Evolutionary conservation across 352 stramenopile genomes (phyloP), one percentile per base, ranked within the genome.

Genomic region (Peronosclerospora sorghi): DNA sequence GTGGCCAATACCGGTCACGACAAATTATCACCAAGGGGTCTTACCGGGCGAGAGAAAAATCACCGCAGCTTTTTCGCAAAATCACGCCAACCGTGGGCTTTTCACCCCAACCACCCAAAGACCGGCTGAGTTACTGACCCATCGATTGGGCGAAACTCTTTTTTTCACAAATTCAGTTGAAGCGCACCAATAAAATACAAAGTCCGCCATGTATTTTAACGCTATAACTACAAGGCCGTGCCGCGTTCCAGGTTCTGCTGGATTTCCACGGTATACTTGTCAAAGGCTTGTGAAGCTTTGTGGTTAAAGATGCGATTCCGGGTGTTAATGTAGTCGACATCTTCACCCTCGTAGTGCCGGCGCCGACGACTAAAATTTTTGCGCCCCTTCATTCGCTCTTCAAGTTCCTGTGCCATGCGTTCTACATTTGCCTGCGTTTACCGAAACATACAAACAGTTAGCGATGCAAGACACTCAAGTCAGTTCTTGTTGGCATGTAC

Each of bases 251-350:
- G 75, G 66, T 98, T 98, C 62, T 98, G 92, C 32, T 89, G 74
- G 64, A 98, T 98, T 55, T 98, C 95, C 14, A 96, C 93, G 13
- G 95, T 98, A 66, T 97, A 96, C 67, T 97, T 96, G 72, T 98
- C 92, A 59, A 96, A 98, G 23, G 95, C 93, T 32, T 95, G 77
- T 41, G 83, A 87, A 44, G 97, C 89, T 68, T 98, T 98, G 68
- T 96, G 80, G 76, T 99, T 99, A 76, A 98, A 98, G 24, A 75
- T 61, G 48, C 94, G 95, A 70, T 99, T 99, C 44, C 95, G 75
- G 57, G 97, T 85, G 74, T 98, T 98, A 64, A 99, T 98, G 59
- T 93, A 97, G 59, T 95, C 88, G 19, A 98, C 91, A 41, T 96
- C 83, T 51, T 97, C 90, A 46, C 76, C 85, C 15, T 95, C 86